phyloP scores from a whole-genome alignment of 768 basidiomycete species.

The Lentinula lateritia region DNA sequence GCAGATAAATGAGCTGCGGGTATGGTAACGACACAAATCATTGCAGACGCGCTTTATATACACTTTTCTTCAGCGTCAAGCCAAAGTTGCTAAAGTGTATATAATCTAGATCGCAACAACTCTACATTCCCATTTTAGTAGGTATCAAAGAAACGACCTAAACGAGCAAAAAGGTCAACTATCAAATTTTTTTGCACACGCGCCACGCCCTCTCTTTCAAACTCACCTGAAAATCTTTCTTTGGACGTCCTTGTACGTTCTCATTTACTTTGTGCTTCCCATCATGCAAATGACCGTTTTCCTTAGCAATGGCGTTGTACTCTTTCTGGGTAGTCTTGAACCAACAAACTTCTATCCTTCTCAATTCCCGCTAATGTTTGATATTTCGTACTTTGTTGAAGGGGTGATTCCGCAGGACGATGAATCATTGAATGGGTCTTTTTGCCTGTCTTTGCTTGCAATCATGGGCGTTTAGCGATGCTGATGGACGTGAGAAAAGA shows the following conservation, averaged over 20 bases:
- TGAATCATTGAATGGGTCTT: too few relatives aligned
- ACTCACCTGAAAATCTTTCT: constrained; percentile 1
- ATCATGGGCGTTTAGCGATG: not conserved
- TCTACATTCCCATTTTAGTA: not conserved
- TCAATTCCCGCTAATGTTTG: not conserved
- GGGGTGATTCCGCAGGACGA: too few relatives aligned
- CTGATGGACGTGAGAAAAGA: not conserved
- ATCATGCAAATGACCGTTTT: not conserved
- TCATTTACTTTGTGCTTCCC: not conserved
- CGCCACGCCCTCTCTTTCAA: not conserved
- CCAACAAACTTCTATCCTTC: not conserved
- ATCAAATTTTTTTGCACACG: not conserved
- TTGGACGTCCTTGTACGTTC: constrained; percentile 4
- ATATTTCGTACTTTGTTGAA: not conserved
- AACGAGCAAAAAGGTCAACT: not conserved
- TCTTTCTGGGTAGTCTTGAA: not conserved
- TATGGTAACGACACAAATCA: not conserved
- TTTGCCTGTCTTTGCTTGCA: too few relatives aligned
- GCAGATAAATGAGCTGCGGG: not conserved
- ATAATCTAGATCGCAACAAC: not conserved
- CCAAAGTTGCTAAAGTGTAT: not conserved
- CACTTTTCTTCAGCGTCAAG: not conserved
- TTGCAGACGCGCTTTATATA: constrained; percentile 5
- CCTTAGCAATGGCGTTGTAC: not conserved
- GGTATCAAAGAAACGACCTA: constrained; percentile 1